A percentile compares a stretch with the other conserved stretches of the same genome.
Evolutionary conservation across 352 stramenopile genomes (phyloP).

Genomic region (Phytophthora nicotianae): DNA sequence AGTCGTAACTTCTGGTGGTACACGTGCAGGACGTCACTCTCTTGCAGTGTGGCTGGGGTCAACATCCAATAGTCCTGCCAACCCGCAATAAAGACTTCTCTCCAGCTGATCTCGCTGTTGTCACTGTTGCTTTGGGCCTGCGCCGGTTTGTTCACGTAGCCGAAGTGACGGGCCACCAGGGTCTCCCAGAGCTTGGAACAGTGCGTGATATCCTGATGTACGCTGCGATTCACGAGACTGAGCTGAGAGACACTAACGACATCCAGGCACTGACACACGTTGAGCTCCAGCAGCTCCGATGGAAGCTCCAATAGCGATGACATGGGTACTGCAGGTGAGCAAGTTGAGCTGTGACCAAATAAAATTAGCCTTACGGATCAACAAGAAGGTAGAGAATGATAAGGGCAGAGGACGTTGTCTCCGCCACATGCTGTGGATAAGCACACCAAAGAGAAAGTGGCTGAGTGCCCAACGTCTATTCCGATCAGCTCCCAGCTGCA

Average conservation of each 20-base stretch:
- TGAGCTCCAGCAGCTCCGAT: constrained; percentile 42
- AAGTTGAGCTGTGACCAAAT: constrained; percentile 3
- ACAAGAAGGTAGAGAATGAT: constrained; percentile 10
- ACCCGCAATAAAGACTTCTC: constrained; percentile 47
- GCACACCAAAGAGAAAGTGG: constrained; percentile 6
- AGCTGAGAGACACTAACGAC: constrained; percentile 40
- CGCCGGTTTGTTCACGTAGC: constrained; percentile 38
- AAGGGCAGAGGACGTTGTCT: constrained; percentile 12
- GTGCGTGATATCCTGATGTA: constrained; percentile 37
- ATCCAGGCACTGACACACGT: constrained; percentile 56
- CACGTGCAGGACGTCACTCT: constrained; percentile 44
- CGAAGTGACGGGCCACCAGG: constrained; percentile 50
- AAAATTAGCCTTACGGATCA: constrained; percentile 3
- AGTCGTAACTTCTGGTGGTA: constrained; percentile 38
- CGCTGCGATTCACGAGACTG: constrained; percentile 35
- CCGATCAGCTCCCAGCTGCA: constrained; percentile 29
- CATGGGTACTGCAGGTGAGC: not conserved
- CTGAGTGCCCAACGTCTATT: constrained; percentile 33
- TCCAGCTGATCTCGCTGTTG: constrained; percentile 42
- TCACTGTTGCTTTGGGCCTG: constrained; percentile 1
- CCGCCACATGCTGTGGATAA: constrained; percentile 14
- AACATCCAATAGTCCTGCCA: constrained; percentile 45
- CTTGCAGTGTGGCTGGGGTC: constrained; percentile 18
- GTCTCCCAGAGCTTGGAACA: constrained; percentile 45
- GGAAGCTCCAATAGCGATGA: constrained; percentile 36